Percentiles rank a stretch among this genome's conserved stretches.
phyloP scores from a whole-genome alignment of 768 basidiomycete genomes.

The Leccinum subgranulosum region DNA sequence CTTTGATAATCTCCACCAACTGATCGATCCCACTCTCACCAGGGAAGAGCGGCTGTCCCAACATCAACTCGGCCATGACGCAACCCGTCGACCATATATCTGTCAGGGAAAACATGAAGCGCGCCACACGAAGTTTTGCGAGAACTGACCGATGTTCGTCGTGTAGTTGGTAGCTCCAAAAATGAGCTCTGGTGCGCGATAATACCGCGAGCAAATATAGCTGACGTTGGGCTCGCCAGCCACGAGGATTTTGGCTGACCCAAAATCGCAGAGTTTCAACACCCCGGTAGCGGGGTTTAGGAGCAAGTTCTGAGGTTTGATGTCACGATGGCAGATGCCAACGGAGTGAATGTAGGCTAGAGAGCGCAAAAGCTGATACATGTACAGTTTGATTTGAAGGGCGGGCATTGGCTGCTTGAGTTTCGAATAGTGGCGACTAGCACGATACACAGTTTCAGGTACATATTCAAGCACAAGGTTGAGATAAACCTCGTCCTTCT shows the following conservation, averaged over 20 bases:
- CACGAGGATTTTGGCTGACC: constrained; percentile 97
- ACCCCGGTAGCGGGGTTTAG: constrained; percentile 96
- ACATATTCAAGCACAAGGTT: constrained; percentile 99
- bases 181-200: constrained; percentile 98
- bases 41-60: constrained; percentile 98
- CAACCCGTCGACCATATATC: constrained; percentile 99
- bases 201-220: constrained; percentile 99
- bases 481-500: constrained; percentile 99
- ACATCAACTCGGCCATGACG: constrained; percentile 99
- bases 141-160: constrained; percentile 87
- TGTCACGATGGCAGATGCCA: constrained; percentile 99
- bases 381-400: constrained; percentile 99
- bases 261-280: constrained; percentile 98
- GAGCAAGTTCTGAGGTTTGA: constrained; percentile 98
- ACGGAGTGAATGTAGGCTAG: constrained; percentile 99
- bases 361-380: constrained; percentile 98
- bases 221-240: constrained; percentile 98
- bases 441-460: constrained; percentile 98
- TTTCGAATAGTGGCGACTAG: constrained; percentile 97
- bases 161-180: constrained; percentile 99
- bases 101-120: constrained; percentile 29
- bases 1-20: constrained; percentile 99
- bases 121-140: background rate
- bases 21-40: constrained; percentile 99
- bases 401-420: constrained; percentile 99